Conservation (phyloP, 345 rosid genomes). For the Crucihimalaya himalaica region DNA sequence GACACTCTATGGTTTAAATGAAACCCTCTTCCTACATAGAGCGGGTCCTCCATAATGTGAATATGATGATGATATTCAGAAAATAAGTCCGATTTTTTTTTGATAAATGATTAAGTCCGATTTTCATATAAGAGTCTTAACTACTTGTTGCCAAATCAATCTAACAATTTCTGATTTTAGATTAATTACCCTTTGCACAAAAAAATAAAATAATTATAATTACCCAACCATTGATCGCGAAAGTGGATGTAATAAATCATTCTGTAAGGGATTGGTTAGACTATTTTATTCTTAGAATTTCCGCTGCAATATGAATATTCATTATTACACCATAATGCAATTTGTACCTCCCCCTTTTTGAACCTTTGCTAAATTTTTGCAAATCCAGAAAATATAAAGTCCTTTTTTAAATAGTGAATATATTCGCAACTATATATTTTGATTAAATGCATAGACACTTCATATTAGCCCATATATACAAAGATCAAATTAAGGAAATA, state of each 20-base stretch:
- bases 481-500: not conserved
- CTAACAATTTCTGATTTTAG: not conserved
- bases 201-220: no score
- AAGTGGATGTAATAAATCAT: conserved; percentile 6
- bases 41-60: not conserved
- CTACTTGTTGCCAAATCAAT: not conserved
- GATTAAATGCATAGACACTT: not conserved
- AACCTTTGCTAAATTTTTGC: not conserved
- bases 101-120: no score
- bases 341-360: not conserved
- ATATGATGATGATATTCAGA: not conserved
- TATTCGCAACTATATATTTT: not conserved
- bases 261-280: not conserved
- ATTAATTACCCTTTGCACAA: not conserved
- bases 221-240: not conserved
- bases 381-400: not conserved
- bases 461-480: not conserved
- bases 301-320: no score
- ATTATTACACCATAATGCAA: not conserved
- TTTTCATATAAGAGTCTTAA: not conserved
- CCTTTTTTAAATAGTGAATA: not conserved
- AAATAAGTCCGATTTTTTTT: not conserved
- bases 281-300: not conserved
- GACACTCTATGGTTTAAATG: not conserved
- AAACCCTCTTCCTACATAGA: not conserved